Percentiles rank a stretch among this genome's conserved stretches.
These are phyloP conservation scores for Lepidopterella palustris DNA, from an alignment of 495 filamentous ascomycete species.

Conservation along the genomic window DNA sequence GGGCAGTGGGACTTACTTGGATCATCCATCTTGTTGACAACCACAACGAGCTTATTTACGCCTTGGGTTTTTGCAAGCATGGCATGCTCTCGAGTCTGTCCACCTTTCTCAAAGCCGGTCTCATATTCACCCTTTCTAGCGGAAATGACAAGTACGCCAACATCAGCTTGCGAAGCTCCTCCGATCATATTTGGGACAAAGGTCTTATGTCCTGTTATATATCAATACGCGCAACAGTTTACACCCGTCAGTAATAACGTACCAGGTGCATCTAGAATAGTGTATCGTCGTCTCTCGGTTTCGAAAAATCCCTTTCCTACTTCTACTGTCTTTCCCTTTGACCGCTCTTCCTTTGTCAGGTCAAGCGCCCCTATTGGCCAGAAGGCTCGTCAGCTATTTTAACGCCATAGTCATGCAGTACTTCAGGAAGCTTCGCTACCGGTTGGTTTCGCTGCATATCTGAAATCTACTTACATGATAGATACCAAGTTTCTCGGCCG, in stretches of 20 bases:
- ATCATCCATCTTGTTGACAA: conserved; percentile 99
- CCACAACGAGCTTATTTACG: conserved; percentile 88
- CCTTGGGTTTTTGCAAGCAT: conserved; percentile 90
- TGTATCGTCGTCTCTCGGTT: conserved; percentile 80
- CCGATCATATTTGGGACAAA: conserved; percentile 96
- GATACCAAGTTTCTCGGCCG: conserved; percentile 96
- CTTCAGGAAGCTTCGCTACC: too few relatives aligned
- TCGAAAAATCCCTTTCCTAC: conserved; percentile 96
- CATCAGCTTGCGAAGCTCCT: conserved; percentile 91
- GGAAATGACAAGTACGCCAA: conserved; percentile 92
- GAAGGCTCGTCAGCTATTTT: too few relatives aligned
- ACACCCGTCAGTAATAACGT: not conserved
- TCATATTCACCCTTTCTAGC: conserved; percentile 98
- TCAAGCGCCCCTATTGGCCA: conserved; percentile 98
- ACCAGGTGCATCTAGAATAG: conserved; percentile 86
- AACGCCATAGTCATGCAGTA: too few relatives aligned
- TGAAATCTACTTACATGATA: too few relatives aligned
- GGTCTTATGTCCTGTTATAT: conserved; percentile 64
- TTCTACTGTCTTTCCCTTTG: conserved; percentile 98
- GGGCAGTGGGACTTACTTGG: conserved; percentile 45
- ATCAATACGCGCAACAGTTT: not conserved
- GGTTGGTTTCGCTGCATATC: too few relatives aligned
- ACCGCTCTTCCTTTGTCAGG: conserved; percentile 88
- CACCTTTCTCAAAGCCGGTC: conserved; percentile 98
- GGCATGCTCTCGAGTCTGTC: conserved; percentile 95